phyloP scores from a whole-genome alignment of 2,329 filamentous ascomycete genomes.

The Pyrenochaeta sp. region DNA sequence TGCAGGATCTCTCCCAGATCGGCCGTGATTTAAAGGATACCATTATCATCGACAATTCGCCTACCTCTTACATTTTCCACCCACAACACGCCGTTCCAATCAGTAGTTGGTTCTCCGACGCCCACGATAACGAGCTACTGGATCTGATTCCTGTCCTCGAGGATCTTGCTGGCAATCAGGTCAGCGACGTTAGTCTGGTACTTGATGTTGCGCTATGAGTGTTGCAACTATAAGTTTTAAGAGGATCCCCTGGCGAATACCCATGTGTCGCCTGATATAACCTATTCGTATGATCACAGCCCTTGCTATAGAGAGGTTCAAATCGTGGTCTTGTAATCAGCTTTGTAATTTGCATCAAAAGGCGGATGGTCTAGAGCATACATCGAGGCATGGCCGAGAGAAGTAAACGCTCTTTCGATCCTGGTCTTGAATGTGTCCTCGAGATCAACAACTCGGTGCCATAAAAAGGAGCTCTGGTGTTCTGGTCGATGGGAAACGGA shows the following conservation, averaged over 20 bases:
- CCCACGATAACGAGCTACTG: constrained; percentile 97
- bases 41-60: constrained; percentile 99
- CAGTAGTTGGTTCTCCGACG: constrained; percentile 99
- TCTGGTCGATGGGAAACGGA: background rate
- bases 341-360: constrained; percentile 49
- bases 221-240: constrained; percentile 22
- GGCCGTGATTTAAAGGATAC: constrained; percentile 95
- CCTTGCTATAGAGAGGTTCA: constrained; percentile 8
- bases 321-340: constrained; percentile 50
- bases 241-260: constrained; percentile 35
- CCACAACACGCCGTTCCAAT: constrained; percentile 98
- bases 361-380: constrained; percentile 17
- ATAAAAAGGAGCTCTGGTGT: background rate
- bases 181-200: constrained; percentile 95
- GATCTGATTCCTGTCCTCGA: constrained; percentile 98
- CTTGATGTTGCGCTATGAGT: constrained; percentile 81
- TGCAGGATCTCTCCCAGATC: constrained; percentile 88
- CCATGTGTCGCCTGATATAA: constrained; percentile 32
- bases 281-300: constrained; percentile 10
- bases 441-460: background rate
- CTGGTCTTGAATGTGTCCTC: background rate
- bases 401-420: background rate
- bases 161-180: constrained; percentile 87
- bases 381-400: background rate
- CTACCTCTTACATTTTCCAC: constrained; percentile 99